Base-by-base conservation (phyloP, 805 yeast species). In the Jamesozyma lodderae region DNA sequence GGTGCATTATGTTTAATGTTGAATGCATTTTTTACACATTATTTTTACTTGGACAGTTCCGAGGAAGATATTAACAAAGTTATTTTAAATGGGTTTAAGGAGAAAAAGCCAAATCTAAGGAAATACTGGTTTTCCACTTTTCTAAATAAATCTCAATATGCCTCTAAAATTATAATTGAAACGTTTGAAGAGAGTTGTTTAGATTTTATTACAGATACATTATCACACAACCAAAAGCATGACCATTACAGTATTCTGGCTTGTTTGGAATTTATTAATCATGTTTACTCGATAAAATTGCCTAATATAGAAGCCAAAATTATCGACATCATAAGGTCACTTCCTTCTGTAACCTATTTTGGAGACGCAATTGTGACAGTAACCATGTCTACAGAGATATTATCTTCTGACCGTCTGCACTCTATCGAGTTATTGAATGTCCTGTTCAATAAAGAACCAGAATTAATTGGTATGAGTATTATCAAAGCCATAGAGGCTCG, bases 61-160 rank as follows among this genome's bases (percentile, higher is more conserved):
- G 45, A 44, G 3, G 51, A 49, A 2, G 57, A 52, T 3, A 46
- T 59, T 20, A 41, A 63, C 10, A 60, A 49, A 37, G 57, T 36
- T 44, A 55, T 83, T 23, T 60, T 58, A n/a, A 59, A 66, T 14
- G 96, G 96, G 0, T 61, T 86, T 11, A 54, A 60, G 11, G 88
- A 83, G 27, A 70, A 81, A 49, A 83, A 82, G 46, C 59, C 70
- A 10, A 72, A 72, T 23, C 58, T 83, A 18, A 72, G 81, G 47
- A 75, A 74, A 51, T 61, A 75, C 16, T 90, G 96, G 96, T 69
- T 71, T 39, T 52, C 67, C 26, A 59, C 73, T 25, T 51, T 81
- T 19, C 40, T 57, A 33, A 35, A 38, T 11, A 39, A 42, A 28
- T 44, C 50, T 14, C 24, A 14, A 24, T 32, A 47, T 3, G 54